A percentile compares a stretch with the other conserved stretches of the same genome.
Evolutionary conservation across 2,329 filamentous ascomycete genomes (phyloP).

Genomic region (Fusarium hostae): DNA sequence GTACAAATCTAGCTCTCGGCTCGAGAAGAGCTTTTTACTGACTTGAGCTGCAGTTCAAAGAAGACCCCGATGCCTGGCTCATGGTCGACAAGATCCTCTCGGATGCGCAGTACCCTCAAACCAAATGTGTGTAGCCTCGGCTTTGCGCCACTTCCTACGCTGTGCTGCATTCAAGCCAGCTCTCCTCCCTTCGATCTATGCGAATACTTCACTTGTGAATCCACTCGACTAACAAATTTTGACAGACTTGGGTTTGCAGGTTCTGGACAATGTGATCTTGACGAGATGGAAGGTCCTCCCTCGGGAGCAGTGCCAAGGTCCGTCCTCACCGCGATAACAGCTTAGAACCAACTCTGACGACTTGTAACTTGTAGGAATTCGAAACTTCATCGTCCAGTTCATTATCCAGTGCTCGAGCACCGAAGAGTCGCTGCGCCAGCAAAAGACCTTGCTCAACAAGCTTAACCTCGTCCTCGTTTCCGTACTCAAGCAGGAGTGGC

Average conservation of each 20-base stretch:
- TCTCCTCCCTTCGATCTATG: not conserved
- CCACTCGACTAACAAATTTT: slow-evolving; percentile 42
- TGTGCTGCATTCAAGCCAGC: not conserved
- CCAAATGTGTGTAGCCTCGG: slow-evolving; percentile 78
- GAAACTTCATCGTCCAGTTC: slow-evolving; percentile 98
- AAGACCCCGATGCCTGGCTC: slow-evolving; percentile 97
- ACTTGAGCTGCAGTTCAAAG: slow-evolving; percentile 80
- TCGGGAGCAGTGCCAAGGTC: slow-evolving; percentile 92
- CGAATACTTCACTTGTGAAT: slow-evolving; percentile 3
- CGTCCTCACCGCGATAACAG: slow-evolving; percentile 38
- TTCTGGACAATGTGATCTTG: slow-evolving; percentile 98
- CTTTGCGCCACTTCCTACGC: slow-evolving; percentile 23
- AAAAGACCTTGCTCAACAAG: slow-evolving; percentile 95
- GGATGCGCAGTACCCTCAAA: slow-evolving; percentile 92
- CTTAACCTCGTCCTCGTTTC: slow-evolving; percentile 97
- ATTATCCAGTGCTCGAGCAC: slow-evolving; percentile 94
- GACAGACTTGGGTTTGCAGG: slow-evolving; percentile 89
- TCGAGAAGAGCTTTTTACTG: slow-evolving; percentile 15
- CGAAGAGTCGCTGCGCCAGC: slow-evolving; percentile 84
- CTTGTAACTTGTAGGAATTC: slow-evolving; percentile 74
- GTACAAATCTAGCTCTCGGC: slow-evolving; percentile 44
- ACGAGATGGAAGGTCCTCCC: slow-evolving; percentile 99
- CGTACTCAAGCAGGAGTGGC: slow-evolving; percentile 99
- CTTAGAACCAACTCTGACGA: slow-evolving; percentile 22
- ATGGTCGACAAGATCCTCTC: slow-evolving; percentile 97